Conservation (phyloP, 2,329 filamentous ascomycete species). For the Pseudogymnoascus sp. region DNA sequence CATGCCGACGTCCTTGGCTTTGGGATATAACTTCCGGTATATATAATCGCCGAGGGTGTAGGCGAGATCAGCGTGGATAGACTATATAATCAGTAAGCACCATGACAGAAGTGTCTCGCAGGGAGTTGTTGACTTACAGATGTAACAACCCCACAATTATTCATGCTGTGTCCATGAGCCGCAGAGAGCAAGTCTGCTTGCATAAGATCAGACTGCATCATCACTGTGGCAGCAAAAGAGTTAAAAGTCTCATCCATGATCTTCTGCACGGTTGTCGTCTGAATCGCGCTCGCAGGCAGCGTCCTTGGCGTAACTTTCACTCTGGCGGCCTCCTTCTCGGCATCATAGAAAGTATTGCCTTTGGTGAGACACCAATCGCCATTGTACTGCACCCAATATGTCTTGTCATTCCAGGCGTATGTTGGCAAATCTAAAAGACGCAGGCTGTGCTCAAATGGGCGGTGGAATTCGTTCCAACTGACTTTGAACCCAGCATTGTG, state of each 20-base stretch:
- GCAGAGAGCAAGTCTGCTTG: slow-evolving; percentile 44
- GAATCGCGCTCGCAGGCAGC: slow-evolving; percentile 16
- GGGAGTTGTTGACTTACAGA: slow-evolving; percentile 31
- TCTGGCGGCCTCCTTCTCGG: slow-evolving; percentile 36
- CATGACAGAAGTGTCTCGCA: background rate
- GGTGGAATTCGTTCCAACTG: slow-evolving; percentile 51
- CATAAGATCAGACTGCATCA: slow-evolving; percentile 45
- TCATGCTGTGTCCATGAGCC: slow-evolving; percentile 48
- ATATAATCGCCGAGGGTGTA: slow-evolving; percentile 49
- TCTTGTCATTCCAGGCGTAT: slow-evolving; percentile 55
- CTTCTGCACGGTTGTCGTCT: slow-evolving; percentile 42
- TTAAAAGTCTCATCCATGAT: slow-evolving; percentile 45
- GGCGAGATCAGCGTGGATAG: slow-evolving; percentile 52
- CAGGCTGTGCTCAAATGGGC: slow-evolving; percentile 43
- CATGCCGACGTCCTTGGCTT: slow-evolving; percentile 28
- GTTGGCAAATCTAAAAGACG: slow-evolving; percentile 47
- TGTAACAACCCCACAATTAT: slow-evolving; percentile 39
- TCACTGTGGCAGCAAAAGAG: slow-evolving; percentile 39
- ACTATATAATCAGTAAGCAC: slow-evolving; percentile 36
- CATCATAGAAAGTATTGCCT: slow-evolving; percentile 43
- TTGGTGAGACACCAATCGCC: slow-evolving; percentile 56
- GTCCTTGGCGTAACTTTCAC: slow-evolving; percentile 14
- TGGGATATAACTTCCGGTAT: slow-evolving; percentile 34
- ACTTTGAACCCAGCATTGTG: slow-evolving; percentile 56
- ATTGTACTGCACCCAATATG: slow-evolving; percentile 38